A percentile compares a stretch with the other conserved stretches of the same genome.
These are phyloP conservation scores for Nemania abortiva DNA, from an alignment of 2,329 filamentous ascomycete genomes.

Conservation along the genomic window DNA sequence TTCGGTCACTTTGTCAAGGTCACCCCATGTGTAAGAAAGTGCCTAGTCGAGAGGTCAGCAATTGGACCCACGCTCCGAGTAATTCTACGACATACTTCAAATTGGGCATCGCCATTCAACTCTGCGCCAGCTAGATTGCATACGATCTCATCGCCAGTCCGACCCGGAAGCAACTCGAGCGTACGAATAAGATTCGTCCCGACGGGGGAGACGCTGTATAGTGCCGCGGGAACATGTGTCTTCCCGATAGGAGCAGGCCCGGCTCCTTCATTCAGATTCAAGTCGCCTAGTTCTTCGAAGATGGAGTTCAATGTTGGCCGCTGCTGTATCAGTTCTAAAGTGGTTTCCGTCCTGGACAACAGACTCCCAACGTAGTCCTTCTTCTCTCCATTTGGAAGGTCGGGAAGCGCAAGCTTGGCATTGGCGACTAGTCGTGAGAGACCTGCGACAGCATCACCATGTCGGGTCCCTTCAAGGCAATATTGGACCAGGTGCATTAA, in stretches of 20 bases:
- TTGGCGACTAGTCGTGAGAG: neutral
- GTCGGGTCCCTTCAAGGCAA: neutral
- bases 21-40: conserved; percentile 5
- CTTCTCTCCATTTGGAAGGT: neutral
- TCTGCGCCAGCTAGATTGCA: neutral
- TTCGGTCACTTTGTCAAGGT: conserved; percentile 2
- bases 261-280: neutral
- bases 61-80: neutral
- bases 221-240: conserved; percentile 1
- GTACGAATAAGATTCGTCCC: conserved; percentile 8
- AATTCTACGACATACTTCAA: conserved; percentile 4
- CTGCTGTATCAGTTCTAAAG: neutral
- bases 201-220: neutral
- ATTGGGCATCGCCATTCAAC: neutral
- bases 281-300: neutral
- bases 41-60: neutral
- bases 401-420: conserved; percentile 8
- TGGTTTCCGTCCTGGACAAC: neutral
- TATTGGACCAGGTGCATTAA: neutral
- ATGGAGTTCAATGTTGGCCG: neutral
- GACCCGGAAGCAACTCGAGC: neutral
- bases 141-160: neutral
- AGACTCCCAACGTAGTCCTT: neutral
- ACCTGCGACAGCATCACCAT: conserved; percentile 1
- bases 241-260: neutral